Base-by-base conservation (phyloP, 495 filamentous ascomycete genomes). In the Jackrogersella minutella region DNA sequence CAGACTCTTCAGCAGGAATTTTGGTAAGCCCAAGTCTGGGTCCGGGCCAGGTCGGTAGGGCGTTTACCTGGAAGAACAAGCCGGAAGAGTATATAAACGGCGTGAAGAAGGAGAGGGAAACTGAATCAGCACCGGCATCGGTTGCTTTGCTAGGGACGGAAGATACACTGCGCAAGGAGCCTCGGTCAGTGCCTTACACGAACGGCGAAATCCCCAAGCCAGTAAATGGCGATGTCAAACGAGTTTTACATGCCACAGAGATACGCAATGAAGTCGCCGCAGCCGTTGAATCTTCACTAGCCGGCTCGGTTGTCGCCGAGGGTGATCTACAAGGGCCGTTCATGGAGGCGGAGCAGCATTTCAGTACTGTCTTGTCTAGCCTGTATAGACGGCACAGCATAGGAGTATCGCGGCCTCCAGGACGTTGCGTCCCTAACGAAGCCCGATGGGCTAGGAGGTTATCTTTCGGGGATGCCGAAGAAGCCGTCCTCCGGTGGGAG, bases 381-480 rank as follows among this genome's bases (percentile, higher is more conserved):
- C 74, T 86, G 24, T 75, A 77, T 28, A 79, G 81, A 17, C 76
- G 84, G 3, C 78, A 84, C 30, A 88, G 85, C 62, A 65, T 82
- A 69, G 76, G 73, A 70, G 78, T 63, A 55, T 68, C 76, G 60
- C 77, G 56, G 52, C 57, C 69, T 54, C 16, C 60, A 33, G 69
- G 70, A 2, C 58, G 71, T 40, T 67, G 78, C 9, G 66, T 74
- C 6, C 73, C 81, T 10, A 80, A 85, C 54, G 85, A 90, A 41
- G 80, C 82, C 13, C 84, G 84, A 55, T 96, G 87, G 84, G 87
- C 93, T 0, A 86, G 93, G 4, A 90, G 93, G 51, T 80, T 98
- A 58, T 96, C 92, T 3, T 98, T 98, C 73, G 91, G 89, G 64
- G 83, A 87, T 39, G 93, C 93, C n/a, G 92, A 96, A 75, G 92